Evolutionary conservation across 805 yeast genomes (phyloP), one percentile per base, ranked within the genome.

Genomic region (Saccharomycopsis schoenii): DNA sequence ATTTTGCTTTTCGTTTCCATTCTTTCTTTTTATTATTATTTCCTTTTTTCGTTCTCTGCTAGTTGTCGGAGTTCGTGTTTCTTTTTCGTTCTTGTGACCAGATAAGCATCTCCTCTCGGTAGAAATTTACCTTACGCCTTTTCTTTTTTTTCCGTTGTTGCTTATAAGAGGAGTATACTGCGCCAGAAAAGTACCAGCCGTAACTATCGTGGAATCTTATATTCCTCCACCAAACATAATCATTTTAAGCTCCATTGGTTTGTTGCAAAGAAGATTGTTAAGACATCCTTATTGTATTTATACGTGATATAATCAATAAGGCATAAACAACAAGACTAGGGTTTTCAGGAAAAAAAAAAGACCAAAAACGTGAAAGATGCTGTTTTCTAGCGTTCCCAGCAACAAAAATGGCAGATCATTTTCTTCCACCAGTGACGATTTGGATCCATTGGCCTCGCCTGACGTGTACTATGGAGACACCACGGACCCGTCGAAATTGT

Each of bases 401-500:
- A 21, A 47, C 14, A 42, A 25, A 17, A 70, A 69, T 62, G 66
- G 70, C 57, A 67, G 77, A 63, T 59, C 68, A 50, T 76, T 80
- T 2, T 79, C 84, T 3, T 61, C 70, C 5, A 62, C 69, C 1
- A 68, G 74, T 34, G 83, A 80, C 40, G 81, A 79, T n/a, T 66
- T 78, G 52, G 85, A 86, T 68, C 94, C 94, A 0, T 85, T 77
- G 64, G 85, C 86, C 17, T 72, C 75, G n/a, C 80, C 93, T 0
- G 92, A 86, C 57, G 75, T 79, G 29, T 88, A 88, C 70, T 87
- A 88, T 70, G 88, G 89, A 4, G 83, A 87, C 1, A 70, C 70
- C 39, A 82, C 83, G 1, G 83, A 82, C 67, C 88, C 87, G 1
- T 69, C 80, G 25, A 77, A 73, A 66, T 74, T 77, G 1, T 69